phyloP scores from a whole-genome alignment of 768 basidiomycete genomes.

The Leccinum boreale region DNA sequence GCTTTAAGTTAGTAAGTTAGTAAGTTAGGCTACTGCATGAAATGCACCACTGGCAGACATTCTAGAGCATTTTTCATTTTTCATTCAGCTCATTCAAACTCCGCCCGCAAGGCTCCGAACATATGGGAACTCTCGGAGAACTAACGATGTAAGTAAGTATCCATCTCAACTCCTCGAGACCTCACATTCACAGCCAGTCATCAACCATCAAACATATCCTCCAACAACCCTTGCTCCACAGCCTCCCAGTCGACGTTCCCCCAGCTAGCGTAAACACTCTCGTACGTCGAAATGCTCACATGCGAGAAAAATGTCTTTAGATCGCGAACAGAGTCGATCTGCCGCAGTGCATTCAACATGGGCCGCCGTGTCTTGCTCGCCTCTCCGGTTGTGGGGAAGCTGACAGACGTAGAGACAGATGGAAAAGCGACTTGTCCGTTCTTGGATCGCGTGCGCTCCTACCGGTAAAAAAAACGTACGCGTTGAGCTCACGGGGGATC shows the following conservation, averaged over 20 bases:
- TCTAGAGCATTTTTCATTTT: no score
- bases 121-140: no score
- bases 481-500: neutral
- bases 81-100: no score
- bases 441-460: slow-evolving; percentile 29
- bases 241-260: slow-evolving; percentile 87
- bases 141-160: no score
- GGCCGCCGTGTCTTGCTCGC: slow-evolving; percentile 65
- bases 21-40: no score
- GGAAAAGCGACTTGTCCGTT: slow-evolving; percentile 23
- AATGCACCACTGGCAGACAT: no score
- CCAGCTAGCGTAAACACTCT: slow-evolving; percentile 81
- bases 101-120: no score
- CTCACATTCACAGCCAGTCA: slow-evolving; percentile 20
- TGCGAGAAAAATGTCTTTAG: slow-evolving; percentile 88
- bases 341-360: slow-evolving; percentile 60
- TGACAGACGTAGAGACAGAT: slow-evolving; percentile 15
- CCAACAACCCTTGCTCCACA: slow-evolving; percentile 75
- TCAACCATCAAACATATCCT: slow-evolving; percentile 89
- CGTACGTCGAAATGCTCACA: slow-evolving; percentile 85
- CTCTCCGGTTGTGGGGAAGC: slow-evolving; percentile 32
- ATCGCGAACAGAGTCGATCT: slow-evolving; percentile 82
- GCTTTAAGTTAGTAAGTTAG: no score
- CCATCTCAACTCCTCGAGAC: no score
- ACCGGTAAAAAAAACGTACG: neutral